Base-by-base conservation (phyloP, 2,329 filamentous ascomycete species). In the Tolypocladium nubicola region DNA sequence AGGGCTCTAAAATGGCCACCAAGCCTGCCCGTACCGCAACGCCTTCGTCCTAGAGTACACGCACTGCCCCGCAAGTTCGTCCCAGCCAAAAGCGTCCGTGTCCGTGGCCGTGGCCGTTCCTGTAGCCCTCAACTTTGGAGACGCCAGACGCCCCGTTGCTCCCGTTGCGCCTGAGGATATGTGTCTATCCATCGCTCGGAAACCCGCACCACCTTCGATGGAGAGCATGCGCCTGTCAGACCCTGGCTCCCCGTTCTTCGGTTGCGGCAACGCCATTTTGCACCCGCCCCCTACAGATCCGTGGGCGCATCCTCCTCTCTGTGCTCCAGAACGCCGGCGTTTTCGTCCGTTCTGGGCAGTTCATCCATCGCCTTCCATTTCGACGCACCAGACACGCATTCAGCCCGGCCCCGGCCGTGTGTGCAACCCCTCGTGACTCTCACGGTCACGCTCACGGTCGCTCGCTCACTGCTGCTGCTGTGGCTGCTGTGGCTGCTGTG, bases 401-500 rank as follows among this genome's bases (percentile, higher is more conserved):
- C 30, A n/a, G 4, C 26, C 47, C 19, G 4, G 16, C 30, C 16
- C 47, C 19, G 4, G 16, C 30, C 30, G 16, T 9, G 9, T 7
- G 30, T 47, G 43, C 13, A 4, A 19, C 6, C 23, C 43, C 13
- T 26, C 4, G 23, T 6, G 4, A 9, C 23, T 30, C 13, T 3
- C 23, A 21, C 23, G 8, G 14, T 19, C 52, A 8, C 16, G 38
- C 23, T 11, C 23, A 8, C 16, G 6, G 23, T 26, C 23, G 23
- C 23, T 26, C 14, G 7, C 2, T 53, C 21, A 38, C 38, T 26
- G 23, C 23, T 26, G 23, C 23, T 26, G 23, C 23, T 26, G 23
- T 26, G 23, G 47, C 54, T 53, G 35, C 40, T 52, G 55, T 37
- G 56, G 60, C 26, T 52, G 59, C 52, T 68, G 68, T n/a, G 71